Conservation (phyloP, 371 early-diverging fungal species). For the Rhizoclosmatium hyalinum region DNA sequence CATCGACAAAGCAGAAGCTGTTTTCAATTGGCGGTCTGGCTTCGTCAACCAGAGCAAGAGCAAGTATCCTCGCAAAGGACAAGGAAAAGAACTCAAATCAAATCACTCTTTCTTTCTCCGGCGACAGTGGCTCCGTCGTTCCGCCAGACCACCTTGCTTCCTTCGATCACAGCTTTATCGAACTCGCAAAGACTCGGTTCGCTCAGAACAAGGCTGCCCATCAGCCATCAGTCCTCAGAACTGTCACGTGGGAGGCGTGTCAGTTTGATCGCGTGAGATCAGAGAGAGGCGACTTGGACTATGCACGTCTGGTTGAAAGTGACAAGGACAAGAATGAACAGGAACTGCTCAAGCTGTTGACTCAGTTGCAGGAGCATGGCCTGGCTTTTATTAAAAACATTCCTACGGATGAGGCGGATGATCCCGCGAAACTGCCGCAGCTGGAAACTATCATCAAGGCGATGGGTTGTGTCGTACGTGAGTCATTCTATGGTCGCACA, state of each 20-base stretch:
- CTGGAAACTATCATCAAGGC: slow-evolving; percentile 70
- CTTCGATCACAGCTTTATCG: background rate
- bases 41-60: no score
- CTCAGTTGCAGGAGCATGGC: slow-evolving; percentile 73
- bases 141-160: background rate
- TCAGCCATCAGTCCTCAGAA: background rate
- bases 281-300: slow-evolving; percentile 43
- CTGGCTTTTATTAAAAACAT: slow-evolving; percentile 76
- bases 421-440: background rate
- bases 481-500: slow-evolving; percentile 83
- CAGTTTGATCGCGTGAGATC: slow-evolving; percentile 4
- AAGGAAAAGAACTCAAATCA: no score
- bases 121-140: no score
- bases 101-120: no score
- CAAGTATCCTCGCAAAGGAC: no score
- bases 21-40: slow-evolving; percentile 66
- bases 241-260: background rate
- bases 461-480: slow-evolving; percentile 73
- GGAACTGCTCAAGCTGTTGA: slow-evolving; percentile 63
- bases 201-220: background rate
- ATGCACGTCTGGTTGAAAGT: slow-evolving; percentile 66
- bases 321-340: slow-evolving; percentile 32
- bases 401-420: slow-evolving; percentile 61
- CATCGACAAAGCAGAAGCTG: slow-evolving; percentile 78
- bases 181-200: no score